These are phyloP conservation scores for Candida ponderosae DNA, from an alignment of 805 yeast species.

Conservation along the genomic window DNA sequence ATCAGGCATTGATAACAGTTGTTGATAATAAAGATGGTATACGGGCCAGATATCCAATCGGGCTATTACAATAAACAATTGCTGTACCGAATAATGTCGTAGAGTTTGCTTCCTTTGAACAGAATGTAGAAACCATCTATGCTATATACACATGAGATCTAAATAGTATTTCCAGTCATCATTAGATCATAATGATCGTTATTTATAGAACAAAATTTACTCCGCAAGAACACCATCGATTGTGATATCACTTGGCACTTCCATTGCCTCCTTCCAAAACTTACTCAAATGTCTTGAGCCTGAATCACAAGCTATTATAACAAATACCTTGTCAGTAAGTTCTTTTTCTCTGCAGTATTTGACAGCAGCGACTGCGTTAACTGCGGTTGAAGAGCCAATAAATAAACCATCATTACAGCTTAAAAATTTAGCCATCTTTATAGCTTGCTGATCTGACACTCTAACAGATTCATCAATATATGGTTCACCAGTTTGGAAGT, in stretches of 20 bases:
- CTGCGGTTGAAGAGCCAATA: slow-evolving; percentile 89
- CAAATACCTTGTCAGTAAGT: slow-evolving; percentile 58
- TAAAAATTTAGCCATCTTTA: slow-evolving; percentile 80
- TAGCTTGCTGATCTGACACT: slow-evolving; percentile 74
- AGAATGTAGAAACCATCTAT: too few species aligned
- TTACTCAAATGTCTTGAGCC: slow-evolving; percentile 87
- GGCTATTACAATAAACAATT: too few species aligned
- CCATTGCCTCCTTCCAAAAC: slow-evolving; percentile 74
- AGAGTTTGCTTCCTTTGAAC: too few species aligned
- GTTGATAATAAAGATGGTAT: slow-evolving; percentile 17
- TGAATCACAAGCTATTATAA: slow-evolving; percentile 86
- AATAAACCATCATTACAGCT: slow-evolving; percentile 84
- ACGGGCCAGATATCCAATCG: too few species aligned
- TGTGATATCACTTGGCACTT: slow-evolving; percentile 22
- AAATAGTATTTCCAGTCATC: too few species aligned
- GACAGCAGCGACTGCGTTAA: slow-evolving; percentile 86
- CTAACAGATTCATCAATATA: slow-evolving; percentile 72
- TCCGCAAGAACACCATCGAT: slow-evolving; percentile 25
- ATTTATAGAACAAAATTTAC: neutral
- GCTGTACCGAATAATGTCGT: too few species aligned
- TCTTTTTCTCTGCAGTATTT: slow-evolving; percentile 37
- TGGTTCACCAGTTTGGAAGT: slow-evolving; percentile 64
- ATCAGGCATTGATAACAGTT: slow-evolving; percentile 39
- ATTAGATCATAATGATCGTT: too few species aligned
- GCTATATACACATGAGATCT: too few species aligned